Conservation (phyloP, 192 early-diverging fungal species). For the Mortierella hygrophila region DNA sequence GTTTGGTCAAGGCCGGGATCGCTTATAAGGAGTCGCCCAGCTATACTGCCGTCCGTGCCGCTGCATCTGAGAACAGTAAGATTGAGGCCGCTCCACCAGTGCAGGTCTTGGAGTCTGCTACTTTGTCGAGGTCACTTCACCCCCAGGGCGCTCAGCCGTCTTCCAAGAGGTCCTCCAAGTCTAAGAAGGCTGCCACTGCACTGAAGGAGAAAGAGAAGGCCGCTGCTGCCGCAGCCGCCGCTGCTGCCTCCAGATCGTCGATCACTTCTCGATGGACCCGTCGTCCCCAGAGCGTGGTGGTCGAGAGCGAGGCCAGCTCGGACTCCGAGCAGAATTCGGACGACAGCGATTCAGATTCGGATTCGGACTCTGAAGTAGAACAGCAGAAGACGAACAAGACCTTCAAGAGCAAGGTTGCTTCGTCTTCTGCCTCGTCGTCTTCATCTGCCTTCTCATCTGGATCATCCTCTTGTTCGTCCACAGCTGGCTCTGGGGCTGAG, state of each 20-base stretch:
- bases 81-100: neutral
- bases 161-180: neutral
- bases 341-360: constrained; percentile 13
- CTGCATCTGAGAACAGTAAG: neutral
- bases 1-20: constrained; percentile 63
- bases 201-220: constrained; percentile 4
- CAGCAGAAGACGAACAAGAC: neutral
- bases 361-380: constrained; percentile 1
- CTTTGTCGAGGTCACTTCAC: constrained; percentile 11
- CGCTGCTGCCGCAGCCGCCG: neutral
- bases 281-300: constrained; percentile 2
- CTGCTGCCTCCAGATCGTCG: neutral
- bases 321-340: neutral
- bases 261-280: neutral
- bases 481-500: neutral
- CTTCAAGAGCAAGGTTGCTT: neutral
- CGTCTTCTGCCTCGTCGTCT: neutral
- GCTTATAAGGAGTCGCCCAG: constrained; percentile 63
- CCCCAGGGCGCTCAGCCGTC: constrained; percentile 19
- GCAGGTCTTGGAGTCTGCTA: neutral
- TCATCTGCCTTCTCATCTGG: constrained; percentile 1
- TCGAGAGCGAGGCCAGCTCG: constrained; percentile 6
- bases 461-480: neutral
- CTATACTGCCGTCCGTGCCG: constrained; percentile 38
- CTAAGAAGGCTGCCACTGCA: neutral